Evolutionary conservation across 1,284 basidiomycete genomes (phyloP), one percentile per base, ranked within the genome.

Genomic region (Ustilago sp.): DNA sequence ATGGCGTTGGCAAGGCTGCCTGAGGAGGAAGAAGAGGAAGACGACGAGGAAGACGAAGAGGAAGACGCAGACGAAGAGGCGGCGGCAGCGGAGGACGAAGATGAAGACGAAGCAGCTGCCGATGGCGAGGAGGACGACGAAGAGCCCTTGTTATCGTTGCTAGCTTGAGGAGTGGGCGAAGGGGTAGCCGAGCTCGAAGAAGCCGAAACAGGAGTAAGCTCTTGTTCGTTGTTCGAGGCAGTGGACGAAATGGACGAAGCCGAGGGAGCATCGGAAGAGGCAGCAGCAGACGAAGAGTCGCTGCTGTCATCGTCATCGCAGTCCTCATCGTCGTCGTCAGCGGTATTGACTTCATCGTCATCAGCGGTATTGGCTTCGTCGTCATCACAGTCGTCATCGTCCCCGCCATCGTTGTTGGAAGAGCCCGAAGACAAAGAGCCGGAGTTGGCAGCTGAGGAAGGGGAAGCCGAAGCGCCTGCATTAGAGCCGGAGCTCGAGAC

Each of bases 291-390:
- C 19, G 69, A 50, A 41, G 28, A 41, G 58, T 50, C 63, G 73
- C 51, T 62, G 28, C 36, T 52, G 5, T 56, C 63, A 0, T 71
- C 63, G 6, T 77, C 69, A 35, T 58, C 56, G 17, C 74, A 70
- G 57, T 63, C 68, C 35, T 77, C 70, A 54, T 79, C 74, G 41
- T 68, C 67, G 4, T 68, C 64, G 12, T 69, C 71, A 50, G 31
- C 35, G 34, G 23, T 34, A 17, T 31, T 41, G 43, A 34, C 8
- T 19, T 19, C 48, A 13, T 65, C 59, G 55, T 65, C 68, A n/a
- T 68, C 60, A 34, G 53, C 70, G 47, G 23, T 58, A 58, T 57
- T 52, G 48, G 31, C 3, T 28, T 50, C 28, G 2, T 50, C 48
- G 13, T 50, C 48, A 32, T 50, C 59, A 51, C 63, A 66, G 57